Conservation (phyloP, 352 stramenopile species). For the Peronospora destructor region DNA sequence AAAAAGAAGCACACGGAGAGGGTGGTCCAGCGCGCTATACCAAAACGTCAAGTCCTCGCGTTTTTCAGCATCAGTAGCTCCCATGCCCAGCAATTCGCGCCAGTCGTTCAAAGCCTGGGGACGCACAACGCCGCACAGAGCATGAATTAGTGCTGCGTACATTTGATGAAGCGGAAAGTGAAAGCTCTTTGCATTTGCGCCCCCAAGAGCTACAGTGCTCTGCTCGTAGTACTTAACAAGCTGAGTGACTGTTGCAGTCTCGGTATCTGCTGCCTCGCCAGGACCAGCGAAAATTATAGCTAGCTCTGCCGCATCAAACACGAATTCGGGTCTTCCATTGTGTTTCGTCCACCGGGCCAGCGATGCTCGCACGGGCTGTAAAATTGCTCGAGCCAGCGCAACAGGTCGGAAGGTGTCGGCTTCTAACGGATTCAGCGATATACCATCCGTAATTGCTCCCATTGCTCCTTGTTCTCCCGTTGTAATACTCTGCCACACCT, state of each 20-base stretch:
- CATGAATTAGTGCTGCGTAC: conserved; percentile 52
- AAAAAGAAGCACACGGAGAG: conserved; percentile 56
- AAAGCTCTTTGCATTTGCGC: conserved; percentile 52
- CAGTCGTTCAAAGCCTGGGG: conserved; percentile 40
- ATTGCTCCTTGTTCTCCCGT: conserved; percentile 17
- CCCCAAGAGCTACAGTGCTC: conserved; percentile 16
- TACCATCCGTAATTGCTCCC: conserved; percentile 15
- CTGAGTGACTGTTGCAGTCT: conserved; percentile 6
- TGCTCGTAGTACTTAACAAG: conserved; percentile 40
- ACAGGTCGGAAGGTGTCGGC: conserved; percentile 24
- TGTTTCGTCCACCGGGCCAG: conserved; percentile 30
- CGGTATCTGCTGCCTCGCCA: conserved; percentile 13
- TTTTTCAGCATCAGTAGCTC: conserved; percentile 8
- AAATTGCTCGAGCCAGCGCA: conserved; percentile 36
- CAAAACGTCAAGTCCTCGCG: conserved; percentile 39
- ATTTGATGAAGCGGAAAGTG: conserved; percentile 77
- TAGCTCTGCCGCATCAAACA: conserved; percentile 6
- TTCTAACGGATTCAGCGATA: conserved; percentile 29
- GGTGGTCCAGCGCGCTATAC: conserved; percentile 39
- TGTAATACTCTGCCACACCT: conserved; percentile 28
- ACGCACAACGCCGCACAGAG: conserved; percentile 36
- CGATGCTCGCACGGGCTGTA: conserved; percentile 33
- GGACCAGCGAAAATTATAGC: conserved; percentile 4
- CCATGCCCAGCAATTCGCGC: conserved; percentile 35
- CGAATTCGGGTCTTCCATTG: conserved; percentile 35